Evolutionary conservation across 257 asterid genomes (phyloP).

Genomic region (Salvia hispanica): DNA sequence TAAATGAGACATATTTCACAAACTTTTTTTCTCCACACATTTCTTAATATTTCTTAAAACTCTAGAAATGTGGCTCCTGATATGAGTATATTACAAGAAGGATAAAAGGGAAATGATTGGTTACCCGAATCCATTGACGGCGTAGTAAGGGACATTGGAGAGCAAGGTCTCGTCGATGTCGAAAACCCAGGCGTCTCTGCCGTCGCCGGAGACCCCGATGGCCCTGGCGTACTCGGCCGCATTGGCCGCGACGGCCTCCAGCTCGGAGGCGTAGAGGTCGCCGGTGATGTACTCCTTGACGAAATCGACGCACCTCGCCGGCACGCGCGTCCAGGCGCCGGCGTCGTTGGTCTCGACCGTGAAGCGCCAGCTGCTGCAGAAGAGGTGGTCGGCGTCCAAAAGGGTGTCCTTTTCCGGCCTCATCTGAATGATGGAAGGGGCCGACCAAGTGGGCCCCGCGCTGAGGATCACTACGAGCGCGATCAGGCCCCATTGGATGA

Average conservation of each 20-base stretch:
- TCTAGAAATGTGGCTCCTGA: no score
- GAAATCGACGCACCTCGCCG: slow-evolving; percentile 49
- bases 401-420: slow-evolving; percentile 29
- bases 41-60: no score
- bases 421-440: slow-evolving; percentile 48
- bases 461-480: slow-evolving; percentile 38
- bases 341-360: slow-evolving; percentile 83
- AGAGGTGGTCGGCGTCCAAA: slow-evolving; percentile 21
- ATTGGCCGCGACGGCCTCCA: slow-evolving; percentile 61
- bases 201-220: slow-evolving; percentile 43
- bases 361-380: slow-evolving; percentile 83
- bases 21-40: no score
- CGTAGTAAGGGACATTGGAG: slow-evolving; percentile 75
- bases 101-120: no score
- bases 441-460: slow-evolving; percentile 35
- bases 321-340: slow-evolving; percentile 52
- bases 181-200: slow-evolving; percentile 83
- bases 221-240: slow-evolving; percentile 50
- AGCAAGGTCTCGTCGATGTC: slow-evolving; percentile 90
- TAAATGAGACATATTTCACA: no score
- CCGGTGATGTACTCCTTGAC: slow-evolving; percentile 64
- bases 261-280: slow-evolving; percentile 52
- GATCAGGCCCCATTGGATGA: neutral
- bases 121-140: slow-evolving; percentile 74
- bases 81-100: no score